A percentile compares a stretch with the other conserved stretches of the same genome.
phyloP scores from a whole-genome alignment of 2,329 filamentous ascomycete species.

The Clonostachys rhizophaga region DNA sequence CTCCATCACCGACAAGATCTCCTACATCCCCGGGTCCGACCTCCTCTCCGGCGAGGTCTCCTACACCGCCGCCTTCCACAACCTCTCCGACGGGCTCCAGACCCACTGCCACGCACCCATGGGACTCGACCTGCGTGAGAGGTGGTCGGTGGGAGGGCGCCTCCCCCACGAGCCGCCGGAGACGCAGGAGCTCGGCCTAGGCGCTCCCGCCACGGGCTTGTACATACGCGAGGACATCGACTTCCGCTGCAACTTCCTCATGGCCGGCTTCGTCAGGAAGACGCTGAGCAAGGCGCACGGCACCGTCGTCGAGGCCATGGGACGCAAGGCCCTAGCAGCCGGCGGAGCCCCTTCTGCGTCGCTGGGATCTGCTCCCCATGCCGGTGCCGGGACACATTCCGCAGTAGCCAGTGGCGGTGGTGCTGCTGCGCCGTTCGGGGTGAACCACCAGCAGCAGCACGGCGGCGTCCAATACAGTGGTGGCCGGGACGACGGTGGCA shows the following conservation, averaged over 20 bases:
- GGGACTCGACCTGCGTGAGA: slow-evolving; percentile 72
- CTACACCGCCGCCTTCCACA: slow-evolving; percentile 78
- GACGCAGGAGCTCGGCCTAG: slow-evolving; percentile 61
- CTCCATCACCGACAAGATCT: slow-evolving; percentile 70
- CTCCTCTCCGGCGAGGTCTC: slow-evolving; percentile 61
- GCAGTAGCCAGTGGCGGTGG: no score
- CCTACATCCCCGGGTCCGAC: slow-evolving; percentile 67
- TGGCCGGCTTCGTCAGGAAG: slow-evolving; percentile 74
- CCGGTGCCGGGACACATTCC: no score
- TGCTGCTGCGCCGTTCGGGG: no score
- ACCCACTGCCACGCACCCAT: slow-evolving; percentile 82
- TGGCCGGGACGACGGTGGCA: no score
- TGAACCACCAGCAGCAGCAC: no score
- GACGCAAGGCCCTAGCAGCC: neutral
- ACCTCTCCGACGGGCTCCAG: slow-evolving; percentile 67
- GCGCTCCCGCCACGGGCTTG: slow-evolving; percentile 62
- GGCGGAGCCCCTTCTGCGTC: neutral
- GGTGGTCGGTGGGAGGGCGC: slow-evolving; percentile 72
- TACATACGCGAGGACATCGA: slow-evolving; percentile 85
- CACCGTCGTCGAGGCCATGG: slow-evolving; percentile 62
- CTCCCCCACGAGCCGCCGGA: slow-evolving; percentile 65
- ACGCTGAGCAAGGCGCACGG: slow-evolving; percentile 75
- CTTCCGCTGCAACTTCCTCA: slow-evolving; percentile 71
- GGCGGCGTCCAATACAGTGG: no score
- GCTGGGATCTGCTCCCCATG: no score